Percentiles rank a stretch among this genome's conserved stretches.
Evolutionary conservation across 805 yeast genomes (phyloP).

Genomic region (Yueomyces sp.): DNA sequence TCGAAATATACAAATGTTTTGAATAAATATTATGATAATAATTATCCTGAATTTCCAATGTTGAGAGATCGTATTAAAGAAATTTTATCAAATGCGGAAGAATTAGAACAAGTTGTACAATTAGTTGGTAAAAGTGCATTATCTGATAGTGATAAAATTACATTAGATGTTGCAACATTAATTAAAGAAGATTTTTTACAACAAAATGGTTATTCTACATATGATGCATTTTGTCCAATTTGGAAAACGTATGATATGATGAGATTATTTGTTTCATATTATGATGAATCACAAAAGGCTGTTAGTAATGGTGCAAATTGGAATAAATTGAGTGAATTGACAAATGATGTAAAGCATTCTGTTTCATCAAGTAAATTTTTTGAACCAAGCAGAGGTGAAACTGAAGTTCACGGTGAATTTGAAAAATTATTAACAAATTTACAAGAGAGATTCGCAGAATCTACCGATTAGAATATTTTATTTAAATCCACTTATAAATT

Average conservation of each 20-base stretch:
- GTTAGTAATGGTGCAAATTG: conserved; percentile 87
- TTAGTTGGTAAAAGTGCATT: conserved; percentile 97
- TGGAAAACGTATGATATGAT: conserved; percentile 99
- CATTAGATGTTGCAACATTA: conserved; percentile 81
- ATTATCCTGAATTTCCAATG: conserved; percentile 82
- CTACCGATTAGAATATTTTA: conserved; percentile 50
- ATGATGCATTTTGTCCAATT: conserved; percentile 98
- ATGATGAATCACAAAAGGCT: conserved; percentile 97
- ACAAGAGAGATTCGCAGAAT: conserved; percentile 88
- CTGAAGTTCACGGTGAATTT: conserved; percentile 62
- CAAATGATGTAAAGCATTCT: conserved; percentile 82
- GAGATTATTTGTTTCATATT: conserved; percentile 83
- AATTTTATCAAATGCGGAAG: conserved; percentile 93
- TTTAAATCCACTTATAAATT: too few relatives aligned
- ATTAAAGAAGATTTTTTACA: conserved; percentile 97
- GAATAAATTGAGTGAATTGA: conserved; percentile 82
- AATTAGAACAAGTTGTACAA: conserved; percentile 97
- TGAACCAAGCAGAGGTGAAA: conserved; percentile 88
- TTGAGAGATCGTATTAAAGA: conserved; percentile 89
- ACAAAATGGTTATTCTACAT: conserved; percentile 97
- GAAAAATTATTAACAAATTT: conserved; percentile 60
- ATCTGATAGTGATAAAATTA: conserved; percentile 92
- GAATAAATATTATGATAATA: conserved; percentile 69
- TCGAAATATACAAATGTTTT: conserved; percentile 89
- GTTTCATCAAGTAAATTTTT: conserved; percentile 92